phyloP scores from a whole-genome alignment of 345 rosid species.

The Combretum micranthum region DNA sequence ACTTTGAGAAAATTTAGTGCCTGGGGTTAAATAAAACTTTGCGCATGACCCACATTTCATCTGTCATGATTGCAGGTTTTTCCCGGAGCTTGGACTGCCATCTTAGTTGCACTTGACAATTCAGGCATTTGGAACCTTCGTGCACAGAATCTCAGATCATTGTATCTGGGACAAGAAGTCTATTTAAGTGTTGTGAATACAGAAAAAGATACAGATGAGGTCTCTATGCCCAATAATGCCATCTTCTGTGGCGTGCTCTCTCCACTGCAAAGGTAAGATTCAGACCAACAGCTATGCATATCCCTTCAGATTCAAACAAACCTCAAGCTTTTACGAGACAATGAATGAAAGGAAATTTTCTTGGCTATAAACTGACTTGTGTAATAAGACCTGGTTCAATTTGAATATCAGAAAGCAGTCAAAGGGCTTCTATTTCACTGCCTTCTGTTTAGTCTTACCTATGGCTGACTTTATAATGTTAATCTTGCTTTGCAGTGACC shows the following conservation, averaged over 20 bases:
- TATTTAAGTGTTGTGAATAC: conserved; percentile 65
- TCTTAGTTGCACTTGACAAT: conserved; percentile 78
- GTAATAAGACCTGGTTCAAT: too few relatives aligned
- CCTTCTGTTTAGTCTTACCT: neutral
- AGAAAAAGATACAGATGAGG: conserved; percentile 54
- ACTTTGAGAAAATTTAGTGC: too few relatives aligned
- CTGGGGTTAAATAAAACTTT: too few relatives aligned
- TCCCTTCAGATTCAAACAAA: too few relatives aligned
- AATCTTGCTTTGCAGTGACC: conserved; percentile 47
- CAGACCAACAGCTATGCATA: conserved; percentile 3
- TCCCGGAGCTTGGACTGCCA: conserved; percentile 97
- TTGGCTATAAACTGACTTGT: too few relatives aligned
- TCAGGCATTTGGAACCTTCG: conserved; percentile 94
- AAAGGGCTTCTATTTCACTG: too few relatives aligned
- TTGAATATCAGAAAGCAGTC: too few relatives aligned
- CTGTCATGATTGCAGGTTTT: conserved; percentile 43
- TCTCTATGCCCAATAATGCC: conserved; percentile 49
- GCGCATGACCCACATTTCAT: neutral
- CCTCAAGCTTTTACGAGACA: too few relatives aligned
- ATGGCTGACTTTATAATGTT: neutral
- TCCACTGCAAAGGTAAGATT: conserved; percentile 66
- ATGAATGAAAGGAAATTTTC: too few relatives aligned
- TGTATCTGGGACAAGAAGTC: conserved; percentile 89
- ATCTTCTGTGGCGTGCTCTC: conserved; percentile 83
- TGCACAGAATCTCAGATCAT: conserved; percentile 65